Evolutionary conservation across 2,329 filamentous ascomycete species (phyloP).

Genomic region (Didymella glomerata): DNA sequence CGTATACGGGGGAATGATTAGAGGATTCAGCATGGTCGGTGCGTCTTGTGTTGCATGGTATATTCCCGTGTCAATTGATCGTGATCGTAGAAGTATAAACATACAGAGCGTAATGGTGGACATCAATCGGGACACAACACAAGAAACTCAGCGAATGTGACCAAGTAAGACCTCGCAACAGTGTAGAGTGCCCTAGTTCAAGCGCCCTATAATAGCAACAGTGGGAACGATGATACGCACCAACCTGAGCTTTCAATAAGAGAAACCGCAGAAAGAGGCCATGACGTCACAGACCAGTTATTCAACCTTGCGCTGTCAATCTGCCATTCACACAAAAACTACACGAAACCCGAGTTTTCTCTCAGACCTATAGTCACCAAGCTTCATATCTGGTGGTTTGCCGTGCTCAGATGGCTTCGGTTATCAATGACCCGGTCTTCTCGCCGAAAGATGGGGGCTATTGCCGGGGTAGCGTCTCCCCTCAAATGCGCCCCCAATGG

Average conservation of each 20-base stretch:
- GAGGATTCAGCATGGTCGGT: background rate
- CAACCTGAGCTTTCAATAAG: background rate
- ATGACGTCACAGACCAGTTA: background rate
- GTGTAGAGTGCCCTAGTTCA: no score
- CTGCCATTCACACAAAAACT: background rate
- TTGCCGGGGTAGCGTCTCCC: slow-evolving; percentile 32
- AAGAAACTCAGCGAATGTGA: no score
- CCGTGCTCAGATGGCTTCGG: slow-evolving; percentile 25
- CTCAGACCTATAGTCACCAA: slow-evolving; percentile 1
- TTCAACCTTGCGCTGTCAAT: background rate
- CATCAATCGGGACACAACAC: no score
- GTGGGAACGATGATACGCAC: background rate
- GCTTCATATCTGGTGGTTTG: slow-evolving; percentile 29
- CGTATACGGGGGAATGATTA: background rate
- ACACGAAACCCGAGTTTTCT: background rate
- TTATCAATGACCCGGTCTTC: slow-evolving; percentile 30
- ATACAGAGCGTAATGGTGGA: no score
- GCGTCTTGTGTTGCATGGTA: background rate
- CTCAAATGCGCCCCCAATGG: slow-evolving; percentile 35
- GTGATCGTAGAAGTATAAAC: background rate
- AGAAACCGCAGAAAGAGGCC: background rate
- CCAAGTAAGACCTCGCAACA: no score
- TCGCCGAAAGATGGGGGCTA: slow-evolving; percentile 28
- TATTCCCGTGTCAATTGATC: background rate
- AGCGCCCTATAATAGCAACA: no score